Evolutionary conservation across 768 basidiomycete species (phyloP).

Genomic region (Auricularia heimuer): DNA sequence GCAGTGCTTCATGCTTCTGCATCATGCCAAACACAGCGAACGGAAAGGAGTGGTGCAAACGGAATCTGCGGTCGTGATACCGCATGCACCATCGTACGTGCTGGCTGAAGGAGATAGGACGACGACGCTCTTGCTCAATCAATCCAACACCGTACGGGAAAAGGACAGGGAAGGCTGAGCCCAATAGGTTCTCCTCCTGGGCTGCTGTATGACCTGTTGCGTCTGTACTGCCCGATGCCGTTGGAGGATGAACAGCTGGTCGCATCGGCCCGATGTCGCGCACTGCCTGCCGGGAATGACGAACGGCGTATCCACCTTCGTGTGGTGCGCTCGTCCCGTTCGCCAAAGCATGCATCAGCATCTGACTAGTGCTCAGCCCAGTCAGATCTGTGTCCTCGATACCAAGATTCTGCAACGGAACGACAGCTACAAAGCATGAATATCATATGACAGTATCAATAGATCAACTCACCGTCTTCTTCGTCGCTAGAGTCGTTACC

Average conservation of each 20-base stretch:
- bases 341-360: constrained; percentile 21
- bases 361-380: constrained; percentile 12
- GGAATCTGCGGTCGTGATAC: constrained; percentile 8
- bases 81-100: constrained; percentile 6
- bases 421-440: constrained; percentile 11
- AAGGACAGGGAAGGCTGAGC: constrained; percentile 18
- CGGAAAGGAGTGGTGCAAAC: background rate
- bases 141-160: constrained; percentile 30
- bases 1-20: constrained; percentile 1
- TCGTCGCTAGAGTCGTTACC: no score
- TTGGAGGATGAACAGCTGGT: no score
- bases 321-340: constrained; percentile 12
- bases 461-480: no score
- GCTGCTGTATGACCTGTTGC: constrained; percentile 14
- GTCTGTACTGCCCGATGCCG: no score
- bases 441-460: no score
- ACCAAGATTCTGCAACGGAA: constrained; percentile 20
- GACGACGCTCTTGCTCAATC: constrained; percentile 16
- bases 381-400: constrained; percentile 20
- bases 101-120: constrained; percentile 3
- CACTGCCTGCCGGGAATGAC: constrained; percentile 15
- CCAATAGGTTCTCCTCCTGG: constrained; percentile 1
- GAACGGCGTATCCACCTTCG: constrained; percentile 19
- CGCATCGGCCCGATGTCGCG: constrained; percentile 10
- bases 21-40: constrained; percentile 7